Evolutionary conservation across 352 stramenopile species (phyloP), one percentile per base, ranked within the genome.

Genomic region (Phytopythium chamaehyphon): DNA sequence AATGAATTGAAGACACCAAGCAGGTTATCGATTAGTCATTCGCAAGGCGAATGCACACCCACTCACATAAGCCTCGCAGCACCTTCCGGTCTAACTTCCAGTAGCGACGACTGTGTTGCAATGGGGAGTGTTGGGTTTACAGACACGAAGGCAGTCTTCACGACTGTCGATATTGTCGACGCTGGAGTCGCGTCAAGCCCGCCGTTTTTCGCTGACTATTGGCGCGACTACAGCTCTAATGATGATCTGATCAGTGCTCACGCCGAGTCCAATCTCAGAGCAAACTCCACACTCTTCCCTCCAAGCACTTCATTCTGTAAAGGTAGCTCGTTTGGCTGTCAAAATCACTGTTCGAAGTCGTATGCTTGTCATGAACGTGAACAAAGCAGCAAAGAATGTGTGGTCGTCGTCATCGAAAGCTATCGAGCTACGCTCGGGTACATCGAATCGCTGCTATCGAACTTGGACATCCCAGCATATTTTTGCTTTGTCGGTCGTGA

Each of bases 401-500:
- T 85, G 19, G 59, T 82, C 3, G 37, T 87, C 31, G 52, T 52
- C 7, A 59, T 85, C 40, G 77, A 76, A 61, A 55, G 56, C 46
- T 48, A 61, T 26, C 63, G 47, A 1, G 77, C 61, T 18, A 72
- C 83, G n/a, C 51, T 53, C 4, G 73, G 64, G 0, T 87, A 71
- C 26, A 54, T 80, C 21, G 66, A 76, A 40, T 58, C 73, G 0
- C 47, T 75, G 12, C 24, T 85, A 10, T 46, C 57, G 16, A 87
- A 86, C 58, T 35, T 74, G 8, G 54, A 54, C 10, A 66, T 85
- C 15, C 76, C 73, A 3, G 67, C 76, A 0, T 87, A 87, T 64
- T 83, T 87, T 44, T 87, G 73, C 58, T 87, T 83, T 35, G 23
- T 82, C 23, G 71, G 71, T 1, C 76, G 77, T 42, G 57, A 49